Evolutionary conservation across 2,329 filamentous ascomycete species (phyloP).

Genomic region (Bipolaris victoriae): DNA sequence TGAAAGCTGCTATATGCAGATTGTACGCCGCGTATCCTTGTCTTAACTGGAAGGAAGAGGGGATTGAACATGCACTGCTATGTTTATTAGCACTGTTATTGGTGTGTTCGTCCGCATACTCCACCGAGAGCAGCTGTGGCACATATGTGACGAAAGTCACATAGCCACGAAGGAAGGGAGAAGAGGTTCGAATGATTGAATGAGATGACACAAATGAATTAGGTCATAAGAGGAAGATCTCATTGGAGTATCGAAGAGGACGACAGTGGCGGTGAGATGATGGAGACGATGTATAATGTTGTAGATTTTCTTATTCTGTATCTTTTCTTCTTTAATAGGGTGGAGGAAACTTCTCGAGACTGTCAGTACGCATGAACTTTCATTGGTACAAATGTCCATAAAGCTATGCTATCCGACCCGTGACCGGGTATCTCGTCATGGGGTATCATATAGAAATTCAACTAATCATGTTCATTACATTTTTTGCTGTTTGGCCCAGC

Average conservation of each 20-base stretch:
- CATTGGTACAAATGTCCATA: background rate
- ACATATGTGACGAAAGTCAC: no score
- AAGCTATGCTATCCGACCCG: background rate
- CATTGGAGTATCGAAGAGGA: background rate
- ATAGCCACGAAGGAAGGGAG: background rate
- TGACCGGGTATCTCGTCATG: background rate
- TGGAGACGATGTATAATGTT: background rate
- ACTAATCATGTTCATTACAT: background rate
- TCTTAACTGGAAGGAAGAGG: background rate
- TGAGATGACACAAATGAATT: background rate
- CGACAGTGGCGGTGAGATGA: background rate
- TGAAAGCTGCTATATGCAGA: no score
- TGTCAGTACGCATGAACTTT: no score
- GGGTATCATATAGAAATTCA: constrained; percentile 11
- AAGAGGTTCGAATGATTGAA: background rate
- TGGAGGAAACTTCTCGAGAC: background rate
- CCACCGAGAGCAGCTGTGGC: background rate
- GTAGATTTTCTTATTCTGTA: background rate
- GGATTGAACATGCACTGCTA: background rate
- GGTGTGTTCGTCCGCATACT: background rate
- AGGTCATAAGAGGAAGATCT: background rate
- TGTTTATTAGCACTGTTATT: background rate
- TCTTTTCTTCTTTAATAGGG: background rate
- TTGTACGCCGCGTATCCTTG: background rate
- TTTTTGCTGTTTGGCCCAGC: background rate